Evolutionary conservation across 768 basidiomycete genomes (phyloP).

Genomic region (Boletus huronensis): DNA sequence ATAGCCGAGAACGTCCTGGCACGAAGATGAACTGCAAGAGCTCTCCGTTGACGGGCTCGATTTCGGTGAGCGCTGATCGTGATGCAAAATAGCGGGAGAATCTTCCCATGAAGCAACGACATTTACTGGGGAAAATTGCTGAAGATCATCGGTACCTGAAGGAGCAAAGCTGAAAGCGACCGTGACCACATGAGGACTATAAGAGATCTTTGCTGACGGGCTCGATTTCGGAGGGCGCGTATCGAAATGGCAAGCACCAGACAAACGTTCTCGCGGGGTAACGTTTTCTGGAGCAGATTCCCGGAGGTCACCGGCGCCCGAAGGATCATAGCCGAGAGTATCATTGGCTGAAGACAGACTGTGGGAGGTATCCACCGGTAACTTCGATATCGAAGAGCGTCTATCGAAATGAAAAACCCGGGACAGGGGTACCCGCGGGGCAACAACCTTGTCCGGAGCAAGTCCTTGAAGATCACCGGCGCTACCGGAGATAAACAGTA

Average conservation of each 20-base stretch:
- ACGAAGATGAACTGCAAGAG: not conserved
- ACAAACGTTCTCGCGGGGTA: not conserved
- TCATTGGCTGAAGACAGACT: not conserved
- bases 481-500: not conserved
- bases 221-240: not conserved
- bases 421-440: not conserved
- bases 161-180: not conserved
- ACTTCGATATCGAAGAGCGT: not conserved
- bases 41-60: not conserved
- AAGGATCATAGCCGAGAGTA: not conserved
- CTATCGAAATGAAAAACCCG: not conserved
- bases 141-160: not conserved
- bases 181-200: not conserved
- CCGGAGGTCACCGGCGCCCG: not conserved
- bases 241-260: not conserved
- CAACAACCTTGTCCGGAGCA: not conserved
- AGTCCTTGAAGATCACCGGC: not conserved
- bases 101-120: not conserved
- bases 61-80: not conserved
- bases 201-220: not conserved
- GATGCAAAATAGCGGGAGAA: not conserved
- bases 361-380: not conserved
- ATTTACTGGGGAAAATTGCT: not conserved
- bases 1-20: not conserved
- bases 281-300: not conserved